Evolutionary conservation across 2,329 filamentous ascomycete genomes (phyloP).

Genomic region (Xylariales sp.): DNA sequence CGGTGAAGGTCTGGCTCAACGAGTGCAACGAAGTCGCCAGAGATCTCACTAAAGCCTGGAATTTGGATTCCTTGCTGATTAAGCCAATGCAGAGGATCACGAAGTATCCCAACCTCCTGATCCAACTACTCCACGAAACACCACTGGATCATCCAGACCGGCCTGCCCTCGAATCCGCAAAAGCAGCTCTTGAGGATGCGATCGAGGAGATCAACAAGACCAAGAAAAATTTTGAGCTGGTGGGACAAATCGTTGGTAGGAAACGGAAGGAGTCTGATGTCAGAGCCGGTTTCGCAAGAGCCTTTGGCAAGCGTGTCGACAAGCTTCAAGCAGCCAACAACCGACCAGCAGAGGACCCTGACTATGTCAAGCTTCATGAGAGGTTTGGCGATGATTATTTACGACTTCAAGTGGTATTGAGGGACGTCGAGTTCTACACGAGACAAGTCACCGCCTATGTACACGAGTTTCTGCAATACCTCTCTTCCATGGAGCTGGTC

Average conservation of each 20-base stretch:
- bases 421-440: constrained; percentile 91
- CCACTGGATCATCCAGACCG: constrained; percentile 80
- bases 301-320: constrained; percentile 83
- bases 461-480: constrained; percentile 73
- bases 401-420: constrained; percentile 83
- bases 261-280: constrained; percentile 89
- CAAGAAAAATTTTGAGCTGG: constrained; percentile 89
- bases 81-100: constrained; percentile 94
- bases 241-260: constrained; percentile 80
- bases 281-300: constrained; percentile 77
- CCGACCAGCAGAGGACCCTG: constrained; percentile 68
- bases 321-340: constrained; percentile 65
- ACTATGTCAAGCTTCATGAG: constrained; percentile 76
- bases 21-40: constrained; percentile 91
- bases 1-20: constrained; percentile 78
- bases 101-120: constrained; percentile 86
- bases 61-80: constrained; percentile 90
- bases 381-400: constrained; percentile 91
- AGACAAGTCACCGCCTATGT: constrained; percentile 77
- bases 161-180: constrained; percentile 52
- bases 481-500: constrained; percentile 77
- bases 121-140: constrained; percentile 74
- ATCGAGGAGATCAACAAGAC: constrained; percentile 88
- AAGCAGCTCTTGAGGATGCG: constrained; percentile 55
- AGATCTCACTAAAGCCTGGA: constrained; percentile 91